Conservation (phyloP, 768 basidiomycete genomes). For the Podaxis carcinomalis region DNA sequence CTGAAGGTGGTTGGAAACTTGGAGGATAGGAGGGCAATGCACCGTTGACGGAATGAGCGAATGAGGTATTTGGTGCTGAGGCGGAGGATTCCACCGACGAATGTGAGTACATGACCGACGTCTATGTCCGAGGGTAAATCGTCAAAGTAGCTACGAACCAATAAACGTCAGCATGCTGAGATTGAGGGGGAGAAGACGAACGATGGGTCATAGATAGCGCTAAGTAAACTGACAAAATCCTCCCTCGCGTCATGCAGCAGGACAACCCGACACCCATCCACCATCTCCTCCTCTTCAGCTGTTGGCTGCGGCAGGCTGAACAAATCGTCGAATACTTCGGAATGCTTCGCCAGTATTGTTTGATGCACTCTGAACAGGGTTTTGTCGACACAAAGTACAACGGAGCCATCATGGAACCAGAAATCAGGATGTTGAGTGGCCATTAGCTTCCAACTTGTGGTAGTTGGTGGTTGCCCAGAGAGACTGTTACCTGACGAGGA, state of each 20-base stretch:
- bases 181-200: conserved; percentile 22
- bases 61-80: conserved; percentile 63
- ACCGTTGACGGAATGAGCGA: conserved; percentile 45
- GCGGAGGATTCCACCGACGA: conserved; percentile 52
- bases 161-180: neutral
- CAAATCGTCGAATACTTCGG: conserved; percentile 61
- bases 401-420: conserved; percentile 45
- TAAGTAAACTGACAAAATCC: conserved; percentile 46
- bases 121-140: conserved; percentile 28
- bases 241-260: conserved; percentile 41
- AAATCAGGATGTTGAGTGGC: conserved; percentile 28
- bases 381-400: conserved; percentile 35
- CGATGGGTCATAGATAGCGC: conserved; percentile 50
- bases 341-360: conserved; percentile 46
- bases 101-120: conserved; percentile 39
- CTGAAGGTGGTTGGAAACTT: conserved; percentile 36
- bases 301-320: conserved; percentile 54
- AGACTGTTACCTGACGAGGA: neutral
- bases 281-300: conserved; percentile 24
- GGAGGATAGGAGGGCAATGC: conserved; percentile 41
- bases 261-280: conserved; percentile 50
- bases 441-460: conserved; percentile 5
- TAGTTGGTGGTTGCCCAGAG: neutral
- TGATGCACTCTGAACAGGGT: conserved; percentile 42
- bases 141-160: conserved; percentile 30